These are phyloP conservation scores for Angophora floribunda DNA, from an alignment of 345 rosid species.

Conservation along the genomic window DNA sequence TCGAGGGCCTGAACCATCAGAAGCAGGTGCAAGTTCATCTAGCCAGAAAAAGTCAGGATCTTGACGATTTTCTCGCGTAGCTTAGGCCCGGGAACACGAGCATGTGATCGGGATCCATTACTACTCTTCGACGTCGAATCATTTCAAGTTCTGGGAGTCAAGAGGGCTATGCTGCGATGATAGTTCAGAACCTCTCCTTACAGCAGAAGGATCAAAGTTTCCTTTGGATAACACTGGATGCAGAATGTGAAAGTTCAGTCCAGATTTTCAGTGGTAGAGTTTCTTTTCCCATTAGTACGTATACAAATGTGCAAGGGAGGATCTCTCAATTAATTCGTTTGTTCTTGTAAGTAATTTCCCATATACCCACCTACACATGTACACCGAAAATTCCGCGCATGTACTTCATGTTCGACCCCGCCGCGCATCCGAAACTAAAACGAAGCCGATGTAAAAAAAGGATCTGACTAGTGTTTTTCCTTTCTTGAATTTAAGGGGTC, in stretches of 20 bases:
- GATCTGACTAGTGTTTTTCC: background rate
- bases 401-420: background rate
- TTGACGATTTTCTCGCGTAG: background rate
- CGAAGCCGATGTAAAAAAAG: background rate
- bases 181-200: background rate
- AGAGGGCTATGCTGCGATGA: background rate
- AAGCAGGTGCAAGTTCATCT: background rate
- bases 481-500: background rate
- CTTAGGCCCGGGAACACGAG: background rate
- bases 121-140: background rate
- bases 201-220: background rate
- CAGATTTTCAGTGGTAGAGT: background rate
- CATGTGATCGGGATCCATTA: background rate
- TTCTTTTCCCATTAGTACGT: background rate
- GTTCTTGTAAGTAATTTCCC: background rate
- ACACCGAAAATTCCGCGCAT: background rate
- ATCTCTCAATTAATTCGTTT: background rate
- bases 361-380: background rate
- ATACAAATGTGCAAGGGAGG: background rate
- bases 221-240: background rate
- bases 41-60: background rate
- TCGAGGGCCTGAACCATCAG: slow-evolving; percentile 4
- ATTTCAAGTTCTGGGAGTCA: background rate
- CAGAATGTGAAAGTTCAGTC: background rate
- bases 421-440: background rate